Percentiles rank a stretch among this genome's conserved stretches.
These are phyloP conservation scores for Plasmodium coatneyi DNA, from an alignment of 169 alveolate genomes.

Conservation along the genomic window DNA sequence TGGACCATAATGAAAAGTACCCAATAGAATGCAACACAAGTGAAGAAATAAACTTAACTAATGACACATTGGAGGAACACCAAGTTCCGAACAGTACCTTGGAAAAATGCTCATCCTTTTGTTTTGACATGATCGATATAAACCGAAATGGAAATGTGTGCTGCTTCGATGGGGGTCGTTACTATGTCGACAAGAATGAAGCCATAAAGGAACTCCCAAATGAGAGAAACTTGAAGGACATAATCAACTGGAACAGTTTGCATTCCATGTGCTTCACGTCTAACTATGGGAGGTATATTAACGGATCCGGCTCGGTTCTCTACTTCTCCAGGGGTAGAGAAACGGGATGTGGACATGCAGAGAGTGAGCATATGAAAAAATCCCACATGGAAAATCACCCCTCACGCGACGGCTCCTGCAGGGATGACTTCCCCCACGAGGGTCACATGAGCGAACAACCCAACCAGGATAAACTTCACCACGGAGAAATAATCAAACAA, in stretches of 20 bases:
- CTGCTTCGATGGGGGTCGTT: conserved; percentile 9
- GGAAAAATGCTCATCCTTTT: conserved; percentile 15
- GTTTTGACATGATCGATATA: conserved; percentile 59
- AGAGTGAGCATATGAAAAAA: not conserved
- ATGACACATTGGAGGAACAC: conserved; percentile 5
- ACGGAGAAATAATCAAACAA: not conserved
- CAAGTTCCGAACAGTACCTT: not conserved
- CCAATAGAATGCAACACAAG: not conserved
- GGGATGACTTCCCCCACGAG: not conserved
- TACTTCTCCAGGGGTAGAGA: not conserved
- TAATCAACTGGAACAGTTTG: not conserved
- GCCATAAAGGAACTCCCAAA: not conserved
- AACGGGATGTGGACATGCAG: not conserved
- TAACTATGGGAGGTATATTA: conserved; percentile 58
- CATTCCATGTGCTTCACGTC: conserved; percentile 72
- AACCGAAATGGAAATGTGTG: conserved; percentile 24
- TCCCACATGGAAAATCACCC: not conserved
- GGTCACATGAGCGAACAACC: not conserved
- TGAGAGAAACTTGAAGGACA: not conserved
- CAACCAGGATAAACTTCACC: not conserved
- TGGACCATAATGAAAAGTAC: conserved; percentile 37
- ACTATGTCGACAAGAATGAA: not conserved
- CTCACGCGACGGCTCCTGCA: not conserved
- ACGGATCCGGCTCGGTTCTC: conserved; percentile 69
- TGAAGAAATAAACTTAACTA: conserved; percentile 2